A percentile compares a stretch with the other conserved stretches of the same genome.
Evolutionary conservation across 305 asterid genomes (phyloP).

Genomic region (Salvia sclarea): DNA sequence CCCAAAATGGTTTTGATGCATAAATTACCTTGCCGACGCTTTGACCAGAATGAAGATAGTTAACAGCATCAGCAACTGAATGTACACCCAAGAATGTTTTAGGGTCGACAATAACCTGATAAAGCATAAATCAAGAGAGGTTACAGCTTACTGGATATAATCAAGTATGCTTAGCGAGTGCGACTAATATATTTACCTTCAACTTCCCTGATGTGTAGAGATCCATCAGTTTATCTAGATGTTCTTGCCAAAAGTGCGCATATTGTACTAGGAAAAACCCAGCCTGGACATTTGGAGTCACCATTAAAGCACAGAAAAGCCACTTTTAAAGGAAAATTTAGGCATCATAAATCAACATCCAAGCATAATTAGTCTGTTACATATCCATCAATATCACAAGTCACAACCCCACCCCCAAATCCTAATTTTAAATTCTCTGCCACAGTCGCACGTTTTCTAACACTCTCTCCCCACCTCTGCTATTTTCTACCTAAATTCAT

Average conservation of each 20-base stretch:
- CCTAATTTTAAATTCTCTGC: too few species aligned
- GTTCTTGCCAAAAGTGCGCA: slow-evolving; percentile 83
- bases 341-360: not conserved
- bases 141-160: slow-evolving; percentile 4
- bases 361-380: not conserved
- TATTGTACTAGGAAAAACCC: slow-evolving; percentile 91
- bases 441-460: too few species aligned
- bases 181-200: slow-evolving; percentile 47
- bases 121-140: slow-evolving; percentile 10
- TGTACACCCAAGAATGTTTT: slow-evolving; percentile 67
- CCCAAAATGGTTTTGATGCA: not conserved
- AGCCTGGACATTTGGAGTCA: slow-evolving; percentile 51
- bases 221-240: slow-evolving; percentile 68
- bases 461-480: too few species aligned
- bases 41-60: slow-evolving; percentile 89
- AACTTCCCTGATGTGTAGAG: slow-evolving; percentile 71
- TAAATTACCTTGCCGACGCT: slow-evolving; percentile 87
- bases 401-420: too few species aligned
- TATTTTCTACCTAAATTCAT: too few species aligned
- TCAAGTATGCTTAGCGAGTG: not conserved
- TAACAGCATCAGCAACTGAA: slow-evolving; percentile 91
- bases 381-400: too few species aligned
- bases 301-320: slow-evolving; percentile 11
- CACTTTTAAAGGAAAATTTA: not conserved
- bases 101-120: slow-evolving; percentile 74